Conservation (phyloP, 73 alveolate species). For the Uronychia binucleata region DNA sequence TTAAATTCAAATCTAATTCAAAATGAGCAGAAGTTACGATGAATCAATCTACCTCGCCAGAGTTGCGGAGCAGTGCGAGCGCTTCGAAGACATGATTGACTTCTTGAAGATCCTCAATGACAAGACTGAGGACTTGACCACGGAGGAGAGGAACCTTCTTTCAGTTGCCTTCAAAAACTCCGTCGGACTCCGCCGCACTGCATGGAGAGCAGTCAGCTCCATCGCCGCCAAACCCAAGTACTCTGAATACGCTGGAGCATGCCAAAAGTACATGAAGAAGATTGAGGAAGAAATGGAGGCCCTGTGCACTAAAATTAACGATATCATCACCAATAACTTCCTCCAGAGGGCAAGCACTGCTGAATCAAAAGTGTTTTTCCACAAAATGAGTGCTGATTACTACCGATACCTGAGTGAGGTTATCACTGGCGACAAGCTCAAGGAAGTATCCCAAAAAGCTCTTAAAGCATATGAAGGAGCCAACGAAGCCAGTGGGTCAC, state of each 20-base stretch:
- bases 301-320: slow-evolving; percentile 74
- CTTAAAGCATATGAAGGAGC: slow-evolving; percentile 42
- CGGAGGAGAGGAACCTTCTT: slow-evolving; percentile 42
- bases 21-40: slow-evolving; percentile 56
- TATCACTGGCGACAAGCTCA: slow-evolving; percentile 45
- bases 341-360: slow-evolving; percentile 66
- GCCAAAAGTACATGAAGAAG: slow-evolving; percentile 77
- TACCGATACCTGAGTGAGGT: slow-evolving; percentile 54
- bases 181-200: slow-evolving; percentile 45
- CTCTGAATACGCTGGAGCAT: slow-evolving; percentile 29
- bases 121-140: slow-evolving; percentile 13
- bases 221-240: slow-evolving; percentile 11
- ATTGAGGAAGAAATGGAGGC: slow-evolving; percentile 83
- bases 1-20: too few species aligned
- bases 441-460: slow-evolving; percentile 45
- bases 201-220: slow-evolving; percentile 40
- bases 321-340: slow-evolving; percentile 67
- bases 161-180: slow-evolving; percentile 49
- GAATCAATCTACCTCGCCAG: slow-evolving; percentile 53
- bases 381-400: slow-evolving; percentile 42
- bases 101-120: slow-evolving; percentile 53
- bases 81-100: slow-evolving; percentile 47
- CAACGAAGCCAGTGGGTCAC: slow-evolving; percentile 30
- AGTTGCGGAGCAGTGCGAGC: slow-evolving; percentile 46
- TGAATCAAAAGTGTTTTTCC: slow-evolving; percentile 23